A percentile compares a stretch with the other conserved stretches of the same genome.
Conservation (phyloP, 495 filamentous ascomycete species). For the Tuber borchii region DNA sequence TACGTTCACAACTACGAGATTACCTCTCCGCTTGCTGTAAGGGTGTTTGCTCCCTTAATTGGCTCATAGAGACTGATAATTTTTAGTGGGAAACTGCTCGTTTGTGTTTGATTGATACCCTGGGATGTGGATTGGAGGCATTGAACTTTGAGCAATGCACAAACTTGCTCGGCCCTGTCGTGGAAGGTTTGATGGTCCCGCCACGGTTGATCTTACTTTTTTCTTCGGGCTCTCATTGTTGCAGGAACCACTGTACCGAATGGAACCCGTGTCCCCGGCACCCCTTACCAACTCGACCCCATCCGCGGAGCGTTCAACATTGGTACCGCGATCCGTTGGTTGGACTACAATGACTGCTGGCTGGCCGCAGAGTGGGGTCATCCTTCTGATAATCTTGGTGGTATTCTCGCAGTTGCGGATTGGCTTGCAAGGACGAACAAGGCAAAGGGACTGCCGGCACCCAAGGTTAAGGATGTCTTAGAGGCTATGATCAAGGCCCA, state of each 20-base stretch:
- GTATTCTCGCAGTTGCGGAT: constrained; percentile 91
- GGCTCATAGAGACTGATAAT: constrained; percentile 7
- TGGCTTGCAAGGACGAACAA: constrained; percentile 96
- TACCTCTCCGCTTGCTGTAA: constrained; percentile 83
- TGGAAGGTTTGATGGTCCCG: constrained; percentile 43
- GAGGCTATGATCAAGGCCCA: constrained; percentile 99
- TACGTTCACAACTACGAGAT: constrained; percentile 91
- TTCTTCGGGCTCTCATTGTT: not conserved
- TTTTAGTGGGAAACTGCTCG: constrained; percentile 82
- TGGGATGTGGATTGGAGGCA: constrained; percentile 92
- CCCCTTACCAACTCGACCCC: constrained; percentile 87
- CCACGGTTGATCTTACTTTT: not conserved
- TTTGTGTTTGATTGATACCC: constrained; percentile 85
- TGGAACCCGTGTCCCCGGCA: constrained; percentile 85
- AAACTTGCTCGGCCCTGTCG: constrained; percentile 89
- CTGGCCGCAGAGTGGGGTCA: constrained; percentile 98
- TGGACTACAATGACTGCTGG: constrained; percentile 99
- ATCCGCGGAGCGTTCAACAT: constrained; percentile 98
- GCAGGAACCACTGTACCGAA: constrained; percentile 82
- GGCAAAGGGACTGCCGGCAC: constrained; percentile 59
- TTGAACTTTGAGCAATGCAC: constrained; percentile 92
- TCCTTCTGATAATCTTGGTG: constrained; percentile 92
- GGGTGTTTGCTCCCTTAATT: constrained; percentile 38
- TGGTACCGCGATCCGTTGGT: constrained; percentile 94
- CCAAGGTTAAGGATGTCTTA: constrained; percentile 77